phyloP scores from a whole-genome alignment of 768 basidiomycete genomes.

The Fomitopsis serialis region DNA sequence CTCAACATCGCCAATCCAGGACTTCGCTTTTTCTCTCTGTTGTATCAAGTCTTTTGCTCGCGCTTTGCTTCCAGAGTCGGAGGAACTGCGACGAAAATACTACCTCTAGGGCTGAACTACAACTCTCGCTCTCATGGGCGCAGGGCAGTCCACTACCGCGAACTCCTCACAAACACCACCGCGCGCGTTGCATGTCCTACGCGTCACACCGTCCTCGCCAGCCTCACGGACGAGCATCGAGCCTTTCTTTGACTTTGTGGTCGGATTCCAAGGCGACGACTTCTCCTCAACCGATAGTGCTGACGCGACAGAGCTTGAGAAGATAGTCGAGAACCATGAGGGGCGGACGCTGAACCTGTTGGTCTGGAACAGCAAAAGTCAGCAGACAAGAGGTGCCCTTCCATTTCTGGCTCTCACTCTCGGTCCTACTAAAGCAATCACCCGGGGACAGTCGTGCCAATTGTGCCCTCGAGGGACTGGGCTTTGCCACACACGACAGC shows the following conservation, averaged over 20 bases:
- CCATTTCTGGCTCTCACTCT: neutral
- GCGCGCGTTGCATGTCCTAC: constrained; percentile 78
- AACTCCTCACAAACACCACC: constrained; percentile 39
- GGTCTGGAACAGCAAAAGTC: constrained; percentile 82
- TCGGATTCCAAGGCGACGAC: constrained; percentile 75
- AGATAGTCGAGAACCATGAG: constrained; percentile 80
- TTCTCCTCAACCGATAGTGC: constrained; percentile 44
- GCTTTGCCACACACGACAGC: constrained; percentile 40
- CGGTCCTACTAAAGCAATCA: constrained; percentile 1
- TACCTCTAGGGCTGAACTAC: neutral
- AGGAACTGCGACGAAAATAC: no score
- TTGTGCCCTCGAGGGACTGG: constrained; percentile 86
- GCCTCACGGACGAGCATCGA: constrained; percentile 81
- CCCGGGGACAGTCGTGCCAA: constrained; percentile 59
- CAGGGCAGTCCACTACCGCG: constrained; percentile 55
- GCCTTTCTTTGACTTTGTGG: constrained; percentile 95
- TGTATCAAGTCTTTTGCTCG: no score
- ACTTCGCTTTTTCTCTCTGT: no score
- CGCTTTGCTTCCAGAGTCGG: no score
- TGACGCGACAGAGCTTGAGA: constrained; percentile 68
- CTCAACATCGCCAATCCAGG: neutral
- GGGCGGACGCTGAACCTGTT: constrained; percentile 61
- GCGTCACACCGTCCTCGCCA: constrained; percentile 86
- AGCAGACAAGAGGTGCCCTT: constrained; percentile 55
- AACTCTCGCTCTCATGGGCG: constrained; percentile 47